Evolutionary conservation across 257 asterid genomes (phyloP), one percentile per base, ranked within the genome.

Genomic region (Linaria vulgaris): DNA sequence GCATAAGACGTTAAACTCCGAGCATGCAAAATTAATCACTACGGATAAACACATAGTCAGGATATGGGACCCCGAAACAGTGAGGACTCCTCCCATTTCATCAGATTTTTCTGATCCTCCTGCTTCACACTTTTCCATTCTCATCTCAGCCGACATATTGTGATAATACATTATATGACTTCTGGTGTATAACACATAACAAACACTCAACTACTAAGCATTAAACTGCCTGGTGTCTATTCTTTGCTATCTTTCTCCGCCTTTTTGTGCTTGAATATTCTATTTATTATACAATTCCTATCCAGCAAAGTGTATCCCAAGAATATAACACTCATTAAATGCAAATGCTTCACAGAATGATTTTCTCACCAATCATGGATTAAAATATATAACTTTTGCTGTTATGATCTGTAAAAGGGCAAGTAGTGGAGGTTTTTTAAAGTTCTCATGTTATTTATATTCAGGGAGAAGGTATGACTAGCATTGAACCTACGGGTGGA

Each of bases 391-490:
- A 17, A 39, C 19, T 5, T 12, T 31, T 16, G 20, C 53, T 44
- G 41, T 34, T 34, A 34, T 39, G 44, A 14, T 21, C 41, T 25
- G 56, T 23, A 49, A 37, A 38, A 34, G 66, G 13, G 41, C 30
- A 54, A 17, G 68, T 19, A 24, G 15, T 12, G 9, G 23, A 13
- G 12, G 5, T 54, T 11, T 68, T 15, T 38, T 25, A 9, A 20
- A 10, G 25, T 41, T 43, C n/a, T 59, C 47, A 30, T 49, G 27
- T 44, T 52, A 13, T 47, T 58, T 72, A 37, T 66, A n/a, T 70
- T 67, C 85, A 92, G 98, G 99, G 97, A 72, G 97, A 87, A 79
- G 83, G 87, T 46, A 82, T 89, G 97, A 83, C 99, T 59, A 89
- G 96, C 83, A 92, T 89, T 69, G 99, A 89, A 64, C 99, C 97